Conservation (phyloP, 2,329 filamentous ascomycete genomes). For the Akanthomyces muscarius region DNA sequence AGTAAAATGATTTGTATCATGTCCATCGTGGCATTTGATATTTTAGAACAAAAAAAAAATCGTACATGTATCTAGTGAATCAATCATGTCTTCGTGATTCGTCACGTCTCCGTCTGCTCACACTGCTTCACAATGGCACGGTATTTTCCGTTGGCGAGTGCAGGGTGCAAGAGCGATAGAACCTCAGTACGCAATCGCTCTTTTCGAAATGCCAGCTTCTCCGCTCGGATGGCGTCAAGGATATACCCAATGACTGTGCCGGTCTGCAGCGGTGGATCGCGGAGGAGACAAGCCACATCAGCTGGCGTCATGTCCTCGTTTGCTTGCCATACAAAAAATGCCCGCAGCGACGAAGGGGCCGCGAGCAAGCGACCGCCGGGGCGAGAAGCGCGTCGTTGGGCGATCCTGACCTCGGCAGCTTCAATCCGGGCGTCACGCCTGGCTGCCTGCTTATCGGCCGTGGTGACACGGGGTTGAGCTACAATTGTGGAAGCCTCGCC, state of each 20-base stretch:
- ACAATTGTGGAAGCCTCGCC: constrained; percentile 6
- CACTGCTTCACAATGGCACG: constrained; percentile 26
- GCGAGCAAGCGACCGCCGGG: constrained; percentile 24
- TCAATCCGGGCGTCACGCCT: constrained; percentile 38
- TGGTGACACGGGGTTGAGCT: not conserved
- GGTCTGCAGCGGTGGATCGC: constrained; percentile 55
- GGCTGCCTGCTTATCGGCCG: not conserved
- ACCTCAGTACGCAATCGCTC: constrained; percentile 44
- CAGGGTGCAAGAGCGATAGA: constrained; percentile 31
- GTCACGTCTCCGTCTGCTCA: constrained; percentile 1
- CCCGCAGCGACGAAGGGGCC: constrained; percentile 41
- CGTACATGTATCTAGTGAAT: not conserved
- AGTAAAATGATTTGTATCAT: no score
- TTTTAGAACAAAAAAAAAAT: not conserved
- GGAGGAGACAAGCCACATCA: constrained; percentile 51
- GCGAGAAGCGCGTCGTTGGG: constrained; percentile 32
- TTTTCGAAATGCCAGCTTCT: constrained; percentile 47
- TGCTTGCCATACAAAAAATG: constrained; percentile 62
- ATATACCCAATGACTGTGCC: constrained; percentile 58
- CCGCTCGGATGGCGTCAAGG: constrained; percentile 48
- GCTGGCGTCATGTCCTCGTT: constrained; percentile 46
- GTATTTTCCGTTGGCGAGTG: constrained; percentile 24
- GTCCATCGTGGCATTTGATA: not conserved
- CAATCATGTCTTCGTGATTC: not conserved
- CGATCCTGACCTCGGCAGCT: constrained; percentile 39